These are phyloP conservation scores for Cyberlindnera veronae DNA, from an alignment of 805 yeast species.

Conservation along the genomic window DNA sequence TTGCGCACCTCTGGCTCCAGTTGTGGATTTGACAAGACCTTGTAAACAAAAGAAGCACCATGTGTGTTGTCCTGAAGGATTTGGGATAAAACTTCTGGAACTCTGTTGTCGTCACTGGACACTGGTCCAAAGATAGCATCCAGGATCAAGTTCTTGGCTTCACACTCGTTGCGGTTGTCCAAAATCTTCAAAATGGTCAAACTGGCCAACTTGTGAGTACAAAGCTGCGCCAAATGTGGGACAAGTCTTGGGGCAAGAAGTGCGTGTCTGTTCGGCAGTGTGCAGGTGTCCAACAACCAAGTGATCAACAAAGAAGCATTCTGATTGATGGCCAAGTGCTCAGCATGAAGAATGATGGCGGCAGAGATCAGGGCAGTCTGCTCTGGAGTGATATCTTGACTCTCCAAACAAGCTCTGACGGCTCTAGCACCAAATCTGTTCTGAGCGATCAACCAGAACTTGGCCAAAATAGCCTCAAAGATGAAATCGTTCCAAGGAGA, in stretches of 20 bases:
- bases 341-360: slow-evolving; percentile 72
- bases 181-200: slow-evolving; percentile 76
- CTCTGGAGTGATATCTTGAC: slow-evolving; percentile 61
- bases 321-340: slow-evolving; percentile 72
- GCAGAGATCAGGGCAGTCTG: slow-evolving; percentile 72
- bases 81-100: slow-evolving; percentile 48
- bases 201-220: slow-evolving; percentile 82
- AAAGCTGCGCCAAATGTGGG: slow-evolving; percentile 58
- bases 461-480: slow-evolving; percentile 73
- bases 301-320: slow-evolving; percentile 89
- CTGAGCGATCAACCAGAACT: slow-evolving; percentile 76
- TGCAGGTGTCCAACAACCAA: slow-evolving; percentile 90
- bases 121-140: slow-evolving; percentile 60
- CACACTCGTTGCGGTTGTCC: slow-evolving; percentile 61
- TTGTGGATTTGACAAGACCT: slow-evolving; percentile 71
- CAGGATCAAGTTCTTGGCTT: slow-evolving; percentile 59
- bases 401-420: slow-evolving; percentile 87
- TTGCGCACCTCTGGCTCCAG: slow-evolving; percentile 54
- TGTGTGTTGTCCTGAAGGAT: slow-evolving; percentile 65
- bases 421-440: slow-evolving; percentile 96
- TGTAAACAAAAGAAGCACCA: slow-evolving; percentile 76
- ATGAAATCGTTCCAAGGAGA: slow-evolving; percentile 87
- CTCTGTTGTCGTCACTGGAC: slow-evolving; percentile 26
- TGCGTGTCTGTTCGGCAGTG: slow-evolving; percentile 58
- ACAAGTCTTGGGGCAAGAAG: slow-evolving; percentile 60